Conservation (phyloP, 2,329 filamentous ascomycete species). For the Ascochyta viciae-villosae region DNA sequence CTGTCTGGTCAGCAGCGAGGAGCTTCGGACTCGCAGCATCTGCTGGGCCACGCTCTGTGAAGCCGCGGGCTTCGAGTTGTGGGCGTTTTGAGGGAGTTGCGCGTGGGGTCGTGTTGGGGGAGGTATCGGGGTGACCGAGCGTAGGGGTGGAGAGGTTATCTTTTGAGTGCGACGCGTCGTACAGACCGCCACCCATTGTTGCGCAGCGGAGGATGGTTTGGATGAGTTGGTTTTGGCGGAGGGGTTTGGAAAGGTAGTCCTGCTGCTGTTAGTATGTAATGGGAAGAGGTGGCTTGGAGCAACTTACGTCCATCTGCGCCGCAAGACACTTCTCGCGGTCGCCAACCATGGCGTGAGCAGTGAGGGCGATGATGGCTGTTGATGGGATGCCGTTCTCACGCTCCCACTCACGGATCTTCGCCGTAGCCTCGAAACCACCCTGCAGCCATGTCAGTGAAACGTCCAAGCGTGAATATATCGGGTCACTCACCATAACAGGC, state of each 20-base stretch:
- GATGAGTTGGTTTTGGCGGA: slow-evolving; percentile 96
- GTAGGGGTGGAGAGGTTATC: slow-evolving; percentile 39
- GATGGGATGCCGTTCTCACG: slow-evolving; percentile 78
- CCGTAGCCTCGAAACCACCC: slow-evolving; percentile 96
- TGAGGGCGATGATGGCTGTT: slow-evolving; percentile 95
- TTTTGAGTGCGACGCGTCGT: slow-evolving; percentile 68
- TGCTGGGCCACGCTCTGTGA: slow-evolving; percentile 71
- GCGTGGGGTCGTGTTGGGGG: slow-evolving; percentile 13
- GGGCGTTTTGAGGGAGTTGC: slow-evolving; percentile 53
- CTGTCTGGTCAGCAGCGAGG: slow-evolving; percentile 65
- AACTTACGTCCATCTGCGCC: slow-evolving; percentile 84
- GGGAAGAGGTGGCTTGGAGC: too few species aligned
- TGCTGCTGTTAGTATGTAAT: slow-evolving; percentile 28
- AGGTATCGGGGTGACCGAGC: slow-evolving; percentile 25
- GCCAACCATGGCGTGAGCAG: slow-evolving; percentile 97
- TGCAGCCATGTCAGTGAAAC: slow-evolving; percentile 53
- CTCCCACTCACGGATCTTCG: slow-evolving; percentile 95
- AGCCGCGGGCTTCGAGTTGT: slow-evolving; percentile 65
- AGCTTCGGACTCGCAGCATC: slow-evolving; percentile 66
- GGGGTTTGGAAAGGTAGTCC: slow-evolving; percentile 94
- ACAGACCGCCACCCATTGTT: slow-evolving; percentile 82
- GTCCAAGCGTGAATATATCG: background rate
- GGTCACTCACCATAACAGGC: slow-evolving; percentile 85
- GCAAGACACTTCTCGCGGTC: slow-evolving; percentile 98
- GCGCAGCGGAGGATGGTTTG: slow-evolving; percentile 98